Base-by-base conservation (phyloP, 306 rosid species). In the Glycyrrhiza uralensis region DNA sequence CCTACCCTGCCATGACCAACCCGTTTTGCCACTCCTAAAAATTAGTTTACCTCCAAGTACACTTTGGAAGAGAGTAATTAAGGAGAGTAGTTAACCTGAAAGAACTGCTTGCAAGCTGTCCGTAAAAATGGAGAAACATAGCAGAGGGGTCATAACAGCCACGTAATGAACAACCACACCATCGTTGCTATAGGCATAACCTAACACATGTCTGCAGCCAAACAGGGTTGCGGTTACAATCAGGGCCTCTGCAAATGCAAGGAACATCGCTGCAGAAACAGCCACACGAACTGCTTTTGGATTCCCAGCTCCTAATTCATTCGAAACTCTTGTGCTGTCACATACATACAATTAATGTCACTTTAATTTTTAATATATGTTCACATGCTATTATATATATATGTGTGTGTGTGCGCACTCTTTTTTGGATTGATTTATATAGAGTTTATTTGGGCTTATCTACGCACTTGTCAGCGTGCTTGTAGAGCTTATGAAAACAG, bases 271-370 rank as follows among this genome's bases (percentile, higher is more conserved):
- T 5, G 59, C 41, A 9, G 42, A 60, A 45, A 81, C 65, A 4
- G 68, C 69, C 63, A 60, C 63, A 11, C 71, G 44, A 41, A 58
- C 81, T 51, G 81, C 83, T 64, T 69, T 18, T 19, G 69, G 49
- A 66, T 84, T 84, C 41, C 83, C 85, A 24, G 79, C 85, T 75
- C 86, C 86, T 9, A 85, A 17, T 76, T 81, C 88, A 72, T 85
- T 85, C 0, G 88, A 76, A 28, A 85, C 74, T 56, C 86, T 36
- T 0, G 83, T 78, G 62, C 86, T 84, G 71, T 49, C 35, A 58
- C 62, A 44, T 36, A 12, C 0, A 57, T n/a, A 38, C n/a, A 33
- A 75, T 33, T 19, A 4, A 36, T 47, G 51, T 76, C 52, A 72
- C 47, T 51, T 60, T 74, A 30, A 11, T 0, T 69, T 23, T 62